These are phyloP conservation scores for sorghum (Sorghum bicolor) DNA, from an alignment of 176 grass and related monocot species.

Conservation along the genomic window Sorghum_bicolor_NCBIv3 NC_012875.2:54710501-54711000, in stretches of 20 bases:
- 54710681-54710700: slow-evolving; percentile 33
- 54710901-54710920: neutral
- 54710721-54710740: neutral
- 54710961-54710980: neutral
- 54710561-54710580: neutral
- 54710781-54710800: slow-evolving; percentile 4
- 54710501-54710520: neutral
- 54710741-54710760: neutral
- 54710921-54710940: neutral
- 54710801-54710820: slow-evolving; percentile 13
- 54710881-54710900: neutral
- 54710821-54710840: slow-evolving; percentile 43
- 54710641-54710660: neutral
- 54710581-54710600: neutral
- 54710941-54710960: neutral
- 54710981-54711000: neutral
- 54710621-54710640: slow-evolving; percentile 19
- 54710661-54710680: neutral
- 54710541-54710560: neutral
- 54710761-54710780: neutral
- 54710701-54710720: neutral
- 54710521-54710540: neutral
- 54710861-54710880: neutral
- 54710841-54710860: slow-evolving; percentile 19
- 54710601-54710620: neutral